These are phyloP conservation scores for Mucor circinelloides DNA, from an alignment of 371 early-diverging fungal species.

Conservation along the genomic window DNA sequence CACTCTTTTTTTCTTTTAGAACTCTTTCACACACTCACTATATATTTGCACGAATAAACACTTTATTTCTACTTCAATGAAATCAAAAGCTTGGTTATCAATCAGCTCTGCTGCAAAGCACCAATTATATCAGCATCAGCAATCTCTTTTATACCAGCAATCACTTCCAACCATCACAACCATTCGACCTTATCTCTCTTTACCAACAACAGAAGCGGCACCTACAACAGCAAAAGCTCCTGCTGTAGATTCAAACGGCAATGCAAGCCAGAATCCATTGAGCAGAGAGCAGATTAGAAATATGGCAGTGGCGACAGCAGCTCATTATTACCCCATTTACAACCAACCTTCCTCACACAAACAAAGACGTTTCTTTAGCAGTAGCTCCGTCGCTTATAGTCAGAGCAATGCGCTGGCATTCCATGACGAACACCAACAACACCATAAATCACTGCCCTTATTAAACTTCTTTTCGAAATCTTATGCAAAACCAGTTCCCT, in stretches of 20 bases:
- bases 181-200: neutral
- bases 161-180: neutral
- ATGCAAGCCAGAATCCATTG: neutral
- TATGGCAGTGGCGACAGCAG: neutral
- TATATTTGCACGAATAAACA: neutral
- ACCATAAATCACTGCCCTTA: constrained; percentile 20
- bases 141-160: neutral
- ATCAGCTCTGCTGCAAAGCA: constrained; percentile 4
- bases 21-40: neutral
- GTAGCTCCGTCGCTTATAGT: neutral
- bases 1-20: neutral
- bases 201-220: neutral
- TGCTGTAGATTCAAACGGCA: neutral
- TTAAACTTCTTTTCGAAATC: constrained; percentile 27
- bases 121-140: neutral
- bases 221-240: neutral
- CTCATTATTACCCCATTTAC: constrained; percentile 6
- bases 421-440: neutral
- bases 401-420: neutral
- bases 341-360: constrained; percentile 8
- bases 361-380: neutral
- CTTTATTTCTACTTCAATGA: constrained; percentile 1
- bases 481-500: constrained; percentile 35
- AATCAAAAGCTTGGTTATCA: constrained; percentile 17
- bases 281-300: neutral